Base-by-base conservation (phyloP, 2,329 filamentous ascomycete genomes). In the Xylaria arbuscula region DNA sequence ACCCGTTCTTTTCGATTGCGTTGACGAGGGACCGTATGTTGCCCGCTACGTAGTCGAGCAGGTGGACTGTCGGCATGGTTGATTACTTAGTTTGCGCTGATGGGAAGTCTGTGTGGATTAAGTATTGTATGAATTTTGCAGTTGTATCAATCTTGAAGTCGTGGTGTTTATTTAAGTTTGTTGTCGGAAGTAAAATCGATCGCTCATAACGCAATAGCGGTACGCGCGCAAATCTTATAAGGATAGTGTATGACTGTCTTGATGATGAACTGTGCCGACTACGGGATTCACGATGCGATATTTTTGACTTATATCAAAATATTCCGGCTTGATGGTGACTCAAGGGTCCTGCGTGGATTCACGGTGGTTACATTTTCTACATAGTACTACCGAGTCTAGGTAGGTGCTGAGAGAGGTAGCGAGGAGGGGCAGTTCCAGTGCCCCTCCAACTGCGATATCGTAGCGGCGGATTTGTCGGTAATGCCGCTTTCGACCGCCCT, bases 1-100 rank as follows among this genome's bases (percentile, higher is more conserved):
- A 98, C 70, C 96, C 96, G 67, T 95, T 88, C 81, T 96, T 97
- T 81, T 99, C 95, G 77, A 99, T 97, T 76, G 95, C 96, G 85
- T 99, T 99, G 78, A 94, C 95, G 76, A 99, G 88, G 72, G 94
- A 98, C 72, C 95, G 92, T 75, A 99, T 90, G 81, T 99, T 99
- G 78, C 96, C 96, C 70, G 96, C 95, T 73, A 98, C 95, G 80
- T 98, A 98, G 83, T 98, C 86, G 75, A 92, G 82, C 64, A 96
- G 83, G 82, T 95, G 88, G 72, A 95, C 92, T 57, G 87, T 93
- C 72, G 92, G 89, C 91, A 94, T 94, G 59, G 75, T 86, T 76
- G 69, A 73, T 19, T n/a, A n/a, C n/a, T n/a, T 15, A 50, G n/a
- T 47, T 57, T 40, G n/a, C 8, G 36, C 36, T 10, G 13, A 40